Evolutionary conservation across 345 rosid genomes (phyloP).

Genomic region (Eucalyptus regnans): DNA sequence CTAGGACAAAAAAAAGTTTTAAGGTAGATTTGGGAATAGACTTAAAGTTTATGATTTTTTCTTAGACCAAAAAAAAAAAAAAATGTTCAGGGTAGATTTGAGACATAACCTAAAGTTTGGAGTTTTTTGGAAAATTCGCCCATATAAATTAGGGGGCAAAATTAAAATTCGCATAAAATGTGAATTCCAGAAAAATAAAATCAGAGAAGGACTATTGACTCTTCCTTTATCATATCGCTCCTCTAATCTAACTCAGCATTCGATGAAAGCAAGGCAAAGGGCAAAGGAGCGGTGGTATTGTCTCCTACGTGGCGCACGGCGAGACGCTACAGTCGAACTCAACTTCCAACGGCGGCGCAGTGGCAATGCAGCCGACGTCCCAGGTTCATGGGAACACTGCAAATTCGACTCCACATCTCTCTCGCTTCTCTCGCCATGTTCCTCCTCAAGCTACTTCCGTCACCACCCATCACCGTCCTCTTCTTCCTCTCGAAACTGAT

Average conservation of each 20-base stretch:
- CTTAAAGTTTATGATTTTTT: too few species aligned
- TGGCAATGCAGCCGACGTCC: background rate
- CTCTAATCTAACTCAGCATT: too few species aligned
- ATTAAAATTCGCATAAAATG: too few species aligned
- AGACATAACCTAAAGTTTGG: too few species aligned
- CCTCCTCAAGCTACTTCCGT: constrained; percentile 37
- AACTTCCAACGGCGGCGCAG: background rate
- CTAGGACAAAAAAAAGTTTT: too few species aligned
- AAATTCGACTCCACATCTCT: background rate
- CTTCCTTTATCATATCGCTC: too few species aligned
- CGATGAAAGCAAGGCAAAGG: background rate
- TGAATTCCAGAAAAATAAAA: too few species aligned
- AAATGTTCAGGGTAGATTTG: too few species aligned
- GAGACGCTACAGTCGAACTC: background rate
- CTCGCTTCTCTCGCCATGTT: constrained; percentile 32
- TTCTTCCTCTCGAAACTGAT: background rate
- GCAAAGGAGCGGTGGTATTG: background rate
- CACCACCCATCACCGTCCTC: background rate
- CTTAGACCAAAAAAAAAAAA: too few species aligned
- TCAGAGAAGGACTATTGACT: too few species aligned
- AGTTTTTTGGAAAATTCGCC: rapidly evolving
- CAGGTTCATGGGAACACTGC: background rate
- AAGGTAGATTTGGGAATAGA: too few species aligned
- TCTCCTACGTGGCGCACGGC: background rate
- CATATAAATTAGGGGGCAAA: too few species aligned